Evolutionary conservation across 352 stramenopile species (phyloP).

Genomic region (Phytophthora kernoviae): DNA sequence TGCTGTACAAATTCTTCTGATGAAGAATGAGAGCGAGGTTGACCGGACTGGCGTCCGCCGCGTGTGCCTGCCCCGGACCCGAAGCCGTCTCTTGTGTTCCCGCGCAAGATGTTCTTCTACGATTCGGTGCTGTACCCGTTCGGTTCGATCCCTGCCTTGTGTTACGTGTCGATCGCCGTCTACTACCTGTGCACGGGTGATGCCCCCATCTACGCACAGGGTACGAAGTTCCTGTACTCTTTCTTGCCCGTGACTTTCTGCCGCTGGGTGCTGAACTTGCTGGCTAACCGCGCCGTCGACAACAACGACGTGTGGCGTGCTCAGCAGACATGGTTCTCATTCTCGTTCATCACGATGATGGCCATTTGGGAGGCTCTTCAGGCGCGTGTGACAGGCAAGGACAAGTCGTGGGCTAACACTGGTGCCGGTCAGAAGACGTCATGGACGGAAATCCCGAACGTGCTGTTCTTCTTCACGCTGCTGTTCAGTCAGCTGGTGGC

Average conservation of each 20-base stretch:
- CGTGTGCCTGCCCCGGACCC: slow-evolving; percentile 81
- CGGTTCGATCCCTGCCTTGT: slow-evolving; percentile 84
- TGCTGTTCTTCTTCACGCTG: slow-evolving; percentile 89
- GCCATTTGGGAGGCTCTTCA: slow-evolving; percentile 85
- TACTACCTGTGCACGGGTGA: slow-evolving; percentile 89
- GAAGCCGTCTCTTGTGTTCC: slow-evolving; percentile 82
- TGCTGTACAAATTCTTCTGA: slow-evolving; percentile 87
- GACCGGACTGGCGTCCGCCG: slow-evolving; percentile 86
- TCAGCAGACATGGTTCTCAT: slow-evolving; percentile 92
- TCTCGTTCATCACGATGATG: slow-evolving; percentile 89
- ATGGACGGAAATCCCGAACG: slow-evolving; percentile 89
- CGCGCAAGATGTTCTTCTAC: slow-evolving; percentile 92
- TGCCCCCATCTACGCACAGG: slow-evolving; percentile 85
- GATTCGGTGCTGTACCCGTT: slow-evolving; percentile 90
- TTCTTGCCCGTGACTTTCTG: slow-evolving; percentile 86
- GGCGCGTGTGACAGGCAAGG: slow-evolving; percentile 80
- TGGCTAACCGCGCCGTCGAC: slow-evolving; percentile 87
- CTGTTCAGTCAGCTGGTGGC: slow-evolving; percentile 75
- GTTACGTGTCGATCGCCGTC: slow-evolving; percentile 83
- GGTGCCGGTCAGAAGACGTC: slow-evolving; percentile 89
- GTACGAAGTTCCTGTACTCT: slow-evolving; percentile 83
- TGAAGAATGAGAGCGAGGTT: slow-evolving; percentile 90
- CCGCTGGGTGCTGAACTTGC: slow-evolving; percentile 81
- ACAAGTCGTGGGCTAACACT: slow-evolving; percentile 89
- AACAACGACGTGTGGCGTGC: slow-evolving; percentile 91